Percentiles rank a stretch among this genome's conserved stretches.
Evolutionary conservation across 2,329 filamentous ascomycete species (phyloP).

Genomic region (Phyllosticta paracitricarpa): DNA sequence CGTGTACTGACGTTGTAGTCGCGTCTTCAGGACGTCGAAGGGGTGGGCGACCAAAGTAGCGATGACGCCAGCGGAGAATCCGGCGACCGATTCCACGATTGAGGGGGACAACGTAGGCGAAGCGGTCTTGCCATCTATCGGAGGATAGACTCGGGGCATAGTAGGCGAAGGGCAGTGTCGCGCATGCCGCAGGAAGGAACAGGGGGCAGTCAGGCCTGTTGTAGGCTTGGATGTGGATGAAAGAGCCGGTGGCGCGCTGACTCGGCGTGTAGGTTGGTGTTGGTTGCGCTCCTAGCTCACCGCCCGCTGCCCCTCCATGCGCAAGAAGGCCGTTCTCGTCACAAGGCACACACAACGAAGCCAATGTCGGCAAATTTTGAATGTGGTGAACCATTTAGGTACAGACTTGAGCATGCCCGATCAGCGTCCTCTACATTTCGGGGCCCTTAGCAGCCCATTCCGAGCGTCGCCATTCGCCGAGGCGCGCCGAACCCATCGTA

Average conservation of each 20-base stretch:
- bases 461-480: not conserved
- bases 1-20: slow-evolving; percentile 65
- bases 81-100: slow-evolving; percentile 77
- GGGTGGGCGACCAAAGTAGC: slow-evolving; percentile 85
- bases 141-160: slow-evolving; percentile 42
- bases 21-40: slow-evolving; percentile 91
- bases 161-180: slow-evolving; percentile 6
- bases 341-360: not conserved
- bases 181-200: slow-evolving; percentile 8
- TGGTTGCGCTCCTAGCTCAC: not conserved
- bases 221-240: slow-evolving; percentile 5
- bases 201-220: slow-evolving; percentile 2
- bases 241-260: slow-evolving; percentile 3
- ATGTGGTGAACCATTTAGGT: not conserved
- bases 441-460: not conserved
- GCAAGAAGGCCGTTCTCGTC: not conserved
- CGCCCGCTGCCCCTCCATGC: not conserved
- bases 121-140: slow-evolving; percentile 33
- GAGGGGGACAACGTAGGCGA: slow-evolving; percentile 47
- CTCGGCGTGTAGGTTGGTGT: not conserved
- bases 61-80: slow-evolving; percentile 77
- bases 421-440: not conserved
- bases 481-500: not conserved
- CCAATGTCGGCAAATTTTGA: not conserved
- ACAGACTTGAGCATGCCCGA: not conserved